phyloP scores from a whole-genome alignment of 2,329 filamentous ascomycete genomes.

The Trichoderma asperellum region DNA sequence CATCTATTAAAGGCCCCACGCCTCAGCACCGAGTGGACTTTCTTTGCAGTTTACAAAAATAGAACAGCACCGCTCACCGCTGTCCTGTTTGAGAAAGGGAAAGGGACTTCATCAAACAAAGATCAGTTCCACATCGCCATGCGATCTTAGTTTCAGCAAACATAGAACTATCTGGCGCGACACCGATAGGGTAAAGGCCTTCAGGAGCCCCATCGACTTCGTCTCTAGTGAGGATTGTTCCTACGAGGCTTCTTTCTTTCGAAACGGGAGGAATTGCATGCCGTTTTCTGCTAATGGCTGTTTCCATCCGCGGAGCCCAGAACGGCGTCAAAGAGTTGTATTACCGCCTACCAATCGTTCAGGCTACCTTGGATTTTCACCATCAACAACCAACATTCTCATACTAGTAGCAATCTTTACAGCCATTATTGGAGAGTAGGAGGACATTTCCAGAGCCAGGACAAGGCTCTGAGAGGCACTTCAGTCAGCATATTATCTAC shows the following conservation, averaged over 20 bases:
- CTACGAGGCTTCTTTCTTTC: background rate
- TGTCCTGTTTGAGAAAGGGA: background rate
- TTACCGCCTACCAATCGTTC: background rate
- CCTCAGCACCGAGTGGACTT: slow-evolving; percentile 20
- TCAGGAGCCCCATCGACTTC: background rate
- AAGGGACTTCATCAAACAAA: slow-evolving; percentile 2
- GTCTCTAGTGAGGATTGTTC: background rate
- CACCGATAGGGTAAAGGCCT: slow-evolving; percentile 19
- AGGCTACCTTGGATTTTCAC: background rate
- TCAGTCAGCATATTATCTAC: background rate
- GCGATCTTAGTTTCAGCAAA: slow-evolving; percentile 32
- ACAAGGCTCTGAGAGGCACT: background rate
- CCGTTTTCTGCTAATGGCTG: background rate
- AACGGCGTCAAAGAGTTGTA: background rate
- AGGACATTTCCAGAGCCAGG: background rate
- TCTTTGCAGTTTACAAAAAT: slow-evolving; percentile 3
- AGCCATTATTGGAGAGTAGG: background rate
- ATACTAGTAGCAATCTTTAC: background rate
- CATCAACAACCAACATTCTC: background rate
- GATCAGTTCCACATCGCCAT: slow-evolving; percentile 6
- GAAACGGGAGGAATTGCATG: background rate
- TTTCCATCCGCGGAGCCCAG: background rate
- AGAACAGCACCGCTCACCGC: slow-evolving; percentile 7
- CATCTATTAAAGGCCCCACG: slow-evolving; percentile 30
- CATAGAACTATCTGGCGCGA: slow-evolving; percentile 5